Evolutionary conservation across 768 basidiomycete genomes (phyloP), one percentile per base, ranked within the genome.

Genomic region (Sarcomyxa edulis): DNA sequence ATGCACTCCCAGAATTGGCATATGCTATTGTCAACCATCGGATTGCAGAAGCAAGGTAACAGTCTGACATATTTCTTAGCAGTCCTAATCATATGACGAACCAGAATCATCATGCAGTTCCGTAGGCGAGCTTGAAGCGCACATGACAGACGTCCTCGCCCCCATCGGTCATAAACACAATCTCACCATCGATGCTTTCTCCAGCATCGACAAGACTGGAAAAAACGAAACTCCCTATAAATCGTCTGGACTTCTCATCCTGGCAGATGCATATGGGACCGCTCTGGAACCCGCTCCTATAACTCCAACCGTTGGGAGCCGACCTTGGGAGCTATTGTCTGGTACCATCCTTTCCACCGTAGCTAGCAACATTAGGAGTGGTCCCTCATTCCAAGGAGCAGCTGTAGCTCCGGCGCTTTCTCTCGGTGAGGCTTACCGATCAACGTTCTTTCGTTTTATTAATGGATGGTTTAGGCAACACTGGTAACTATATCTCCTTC

Each of bases 1-100:
- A 81, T 42, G 78, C 76, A 16, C 63, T 82, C n/a, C 79, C 79
- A 3, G 80, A 81, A 51, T 56, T 56, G 19, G 72, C 63, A 1
- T 63, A 50, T 36, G 73, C 69, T 1, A 50, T 75, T 18, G 55
- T 77, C 15, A 76, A 78, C 41, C 73, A 75, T 42, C 70, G 75
- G 2, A 64, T 78, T 22, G 59, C 65, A 8, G 55, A 59, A 1
- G 59, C 62, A 33, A 74, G 68, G 68, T 58, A 15, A n/a, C n/a
- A n/a, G n/a, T n/a, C n/a, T n/a, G n/a, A n/a, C n/a, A n/a, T n/a
- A n/a, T n/a, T 34, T 53, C 25, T n/a, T 20, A 25, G n/a, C 3
- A 7, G 11, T 25, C 9, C 12, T 26, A 21, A 21, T 23, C 32
- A 9, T 20, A 9, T 23, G 5, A 9, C 16, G 22, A 15, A 2